Percentiles rank a stretch among this genome's conserved stretches.
These are phyloP conservation scores for Conoideocrella luteorostrata DNA, from an alignment of 2,329 filamentous ascomycete genomes.

Conservation along the genomic window DNA sequence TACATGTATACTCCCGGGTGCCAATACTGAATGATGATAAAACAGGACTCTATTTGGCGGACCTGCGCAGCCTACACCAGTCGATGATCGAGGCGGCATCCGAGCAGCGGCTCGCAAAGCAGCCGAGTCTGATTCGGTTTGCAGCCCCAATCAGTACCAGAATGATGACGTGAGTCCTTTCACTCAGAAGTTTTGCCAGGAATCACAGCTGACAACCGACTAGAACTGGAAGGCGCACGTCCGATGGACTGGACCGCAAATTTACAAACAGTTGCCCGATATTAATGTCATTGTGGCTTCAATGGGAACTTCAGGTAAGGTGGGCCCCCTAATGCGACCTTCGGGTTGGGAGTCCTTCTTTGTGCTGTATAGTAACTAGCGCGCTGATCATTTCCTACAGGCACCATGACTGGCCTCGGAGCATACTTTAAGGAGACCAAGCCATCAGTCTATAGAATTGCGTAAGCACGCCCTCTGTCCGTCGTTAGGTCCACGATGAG, in stretches of 20 bases:
- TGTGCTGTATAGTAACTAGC: too few relatives aligned
- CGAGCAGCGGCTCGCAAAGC: conserved; percentile 22
- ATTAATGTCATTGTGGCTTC: conserved; percentile 49
- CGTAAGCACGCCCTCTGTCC: conserved; percentile 15
- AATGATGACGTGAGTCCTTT: conserved; percentile 22
- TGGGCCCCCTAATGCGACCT: too few relatives aligned
- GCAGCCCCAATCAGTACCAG: conserved; percentile 27
- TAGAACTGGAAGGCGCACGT: conserved; percentile 49
- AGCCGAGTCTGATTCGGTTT: conserved; percentile 20
- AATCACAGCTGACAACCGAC: too few relatives aligned
- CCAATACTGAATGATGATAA: too few relatives aligned
- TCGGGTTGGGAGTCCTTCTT: too few relatives aligned
- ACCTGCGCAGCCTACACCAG: conserved; percentile 25
- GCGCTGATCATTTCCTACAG: conserved; percentile 15
- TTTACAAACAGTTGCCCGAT: conserved; percentile 47
- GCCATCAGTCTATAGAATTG: conserved; percentile 36
- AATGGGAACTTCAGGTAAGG: conserved; percentile 42
- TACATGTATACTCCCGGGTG: conserved; percentile 10
- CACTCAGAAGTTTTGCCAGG: background rate
- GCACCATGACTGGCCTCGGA: conserved; percentile 42
- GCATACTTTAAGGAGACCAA: conserved; percentile 45
- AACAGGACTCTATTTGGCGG: conserved; percentile 25
- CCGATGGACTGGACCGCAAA: conserved; percentile 54
- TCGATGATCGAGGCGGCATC: conserved; percentile 26
- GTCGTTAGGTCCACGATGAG: conserved; percentile 9